Base-by-base conservation (phyloP, 495 filamentous ascomycete species). In the Parathielavia appendiculata region DNA sequence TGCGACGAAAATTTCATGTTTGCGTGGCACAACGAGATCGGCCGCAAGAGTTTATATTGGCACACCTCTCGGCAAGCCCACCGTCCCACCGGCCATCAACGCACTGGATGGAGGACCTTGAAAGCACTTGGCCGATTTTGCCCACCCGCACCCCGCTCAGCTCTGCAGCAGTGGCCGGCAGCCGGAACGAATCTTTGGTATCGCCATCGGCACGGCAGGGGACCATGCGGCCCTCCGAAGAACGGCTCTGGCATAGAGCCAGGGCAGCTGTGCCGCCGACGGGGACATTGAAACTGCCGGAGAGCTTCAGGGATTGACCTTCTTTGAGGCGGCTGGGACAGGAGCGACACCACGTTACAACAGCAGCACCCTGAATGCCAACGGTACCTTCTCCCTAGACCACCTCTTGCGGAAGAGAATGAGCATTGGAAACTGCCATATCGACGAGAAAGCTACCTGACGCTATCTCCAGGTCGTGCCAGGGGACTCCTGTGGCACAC, bases 401-500 rank as follows among this genome's bases (percentile, higher is more conserved):
- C n/a, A n/a, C n/a, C n/a, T n/a, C n/a, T n/a, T n/a, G n/a, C n/a
- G n/a, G n/a, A n/a, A n/a, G n/a, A n/a, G n/a, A n/a, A n/a, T n/a
- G n/a, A n/a, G 38, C 44, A 5, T 8, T 34, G n/a, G 36, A 17
- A 53, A 53, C 43, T n/a, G n/a, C n/a, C n/a, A n/a, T n/a, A n/a
- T 49, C 11, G 46, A n/a, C 26, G 34, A 19, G 26, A 14, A 26
- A 7, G 46, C 23, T 5, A 49, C 46, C 14, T 49, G 46, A 23
- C 23, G 11, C 5, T 34, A 49, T 1, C 48, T 69, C 11, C 57
- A 66, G 54, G 67, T 73, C 11, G 53, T 39, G 48, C 38, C 60
- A 1, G 70, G 71, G 35, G 75, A 80, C 35, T 53, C 51, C 35
- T 80, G 77, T 43, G 60, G 8, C 22, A 35, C 64, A 0, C 63